Evolutionary conservation across 2,329 filamentous ascomycete genomes (phyloP).

Genomic region (Alternaria consortialis): DNA sequence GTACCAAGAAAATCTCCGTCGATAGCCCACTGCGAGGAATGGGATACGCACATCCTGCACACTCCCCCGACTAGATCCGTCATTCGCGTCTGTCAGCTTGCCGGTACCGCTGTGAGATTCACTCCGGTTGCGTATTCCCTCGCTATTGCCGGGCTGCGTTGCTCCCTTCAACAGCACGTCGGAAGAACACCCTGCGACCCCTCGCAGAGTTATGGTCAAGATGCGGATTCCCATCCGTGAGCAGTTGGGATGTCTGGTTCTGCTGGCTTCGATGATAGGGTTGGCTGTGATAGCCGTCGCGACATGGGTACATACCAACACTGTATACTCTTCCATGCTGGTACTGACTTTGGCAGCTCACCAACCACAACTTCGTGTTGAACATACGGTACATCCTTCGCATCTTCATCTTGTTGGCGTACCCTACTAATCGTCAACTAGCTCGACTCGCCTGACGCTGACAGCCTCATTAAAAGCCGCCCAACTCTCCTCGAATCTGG

Average conservation of each 20-base stretch:
- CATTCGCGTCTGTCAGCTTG: constrained; percentile 28
- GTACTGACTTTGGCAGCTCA: constrained; percentile 54
- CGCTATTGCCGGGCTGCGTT: constrained; percentile 8
- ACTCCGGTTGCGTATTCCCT: constrained; percentile 3
- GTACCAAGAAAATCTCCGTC: constrained; percentile 2
- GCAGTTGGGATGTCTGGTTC: constrained; percentile 83
- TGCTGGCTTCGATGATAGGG: constrained; percentile 76
- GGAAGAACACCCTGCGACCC: background rate
- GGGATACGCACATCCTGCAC: constrained; percentile 27
- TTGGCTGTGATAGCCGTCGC: constrained; percentile 83
- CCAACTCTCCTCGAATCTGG: constrained; percentile 79
- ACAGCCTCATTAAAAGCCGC: constrained; percentile 88
- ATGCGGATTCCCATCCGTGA: constrained; percentile 90
- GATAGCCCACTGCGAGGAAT: constrained; percentile 33
- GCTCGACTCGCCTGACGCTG: constrained; percentile 71
- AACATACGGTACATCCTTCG: constrained; percentile 56
- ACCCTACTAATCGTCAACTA: constrained; percentile 23
- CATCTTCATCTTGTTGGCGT: no score
- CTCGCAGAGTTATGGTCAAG: constrained; percentile 47
- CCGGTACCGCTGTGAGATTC: constrained; percentile 1
- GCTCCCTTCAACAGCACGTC: constrained; percentile 13
- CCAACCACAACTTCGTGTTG: constrained; percentile 69
- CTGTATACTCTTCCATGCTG: background rate
- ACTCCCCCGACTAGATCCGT: constrained; percentile 16
- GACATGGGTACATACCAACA: constrained; percentile 59